A percentile compares a stretch with the other conserved stretches of the same genome.
phyloP scores from a whole-genome alignment of 1,139 yeast species.

The Hansenula lynferdii region DNA sequence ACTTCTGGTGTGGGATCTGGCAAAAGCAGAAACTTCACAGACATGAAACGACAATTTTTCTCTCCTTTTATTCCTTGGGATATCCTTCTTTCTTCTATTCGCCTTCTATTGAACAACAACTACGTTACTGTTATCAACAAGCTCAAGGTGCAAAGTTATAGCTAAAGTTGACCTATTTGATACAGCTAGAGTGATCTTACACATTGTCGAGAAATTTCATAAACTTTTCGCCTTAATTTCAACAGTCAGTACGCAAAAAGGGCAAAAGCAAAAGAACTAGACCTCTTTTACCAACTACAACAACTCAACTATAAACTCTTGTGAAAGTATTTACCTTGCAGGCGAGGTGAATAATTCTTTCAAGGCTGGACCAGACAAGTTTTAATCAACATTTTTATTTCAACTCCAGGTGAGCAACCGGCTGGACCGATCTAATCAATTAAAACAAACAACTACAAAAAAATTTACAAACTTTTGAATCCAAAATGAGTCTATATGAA shows the following conservation, averaged over 20 bases:
- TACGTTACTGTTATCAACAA: no score
- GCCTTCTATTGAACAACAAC: neutral
- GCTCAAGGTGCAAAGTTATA: no score
- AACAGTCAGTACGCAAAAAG: no score
- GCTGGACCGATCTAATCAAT: slow-evolving; percentile 4
- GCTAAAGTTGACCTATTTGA: no score
- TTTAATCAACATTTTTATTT: neutral
- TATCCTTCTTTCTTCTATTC: neutral
- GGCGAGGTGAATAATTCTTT: slow-evolving; percentile 8
- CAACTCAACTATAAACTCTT: slow-evolving; percentile 1
- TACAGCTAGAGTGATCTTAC: no score
- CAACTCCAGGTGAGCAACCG: slow-evolving; percentile 1
- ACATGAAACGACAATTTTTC: slow-evolving; percentile 1
- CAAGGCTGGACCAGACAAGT: slow-evolving; percentile 11
- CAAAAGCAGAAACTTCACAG: neutral
- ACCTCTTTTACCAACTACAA: no score
- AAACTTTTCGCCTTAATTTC: neutral
- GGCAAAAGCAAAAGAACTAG: no score
- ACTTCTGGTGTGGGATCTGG: no score
- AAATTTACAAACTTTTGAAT: neutral
- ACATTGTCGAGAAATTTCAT: neutral
- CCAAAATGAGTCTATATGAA: slow-evolving; percentile 6
- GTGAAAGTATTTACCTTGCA: slow-evolving; percentile 8
- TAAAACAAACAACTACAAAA: neutral
- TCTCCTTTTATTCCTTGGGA: neutral